Evolutionary conservation across 345 rosid species (phyloP).

Genomic region (Excoecaria cochinchinensis): DNA sequence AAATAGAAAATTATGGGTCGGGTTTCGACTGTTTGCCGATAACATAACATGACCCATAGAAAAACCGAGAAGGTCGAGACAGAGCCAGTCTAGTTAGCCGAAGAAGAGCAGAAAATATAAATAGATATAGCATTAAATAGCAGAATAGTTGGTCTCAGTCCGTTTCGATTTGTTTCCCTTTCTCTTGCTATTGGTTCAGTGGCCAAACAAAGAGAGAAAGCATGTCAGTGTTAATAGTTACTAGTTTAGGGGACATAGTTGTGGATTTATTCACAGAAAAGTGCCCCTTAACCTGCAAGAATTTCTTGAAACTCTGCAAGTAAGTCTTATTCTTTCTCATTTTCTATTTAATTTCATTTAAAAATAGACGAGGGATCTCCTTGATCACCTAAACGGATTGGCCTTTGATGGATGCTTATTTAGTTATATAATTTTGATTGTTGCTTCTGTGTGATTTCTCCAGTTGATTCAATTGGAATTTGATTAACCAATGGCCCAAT

Average conservation of each 20-base stretch:
- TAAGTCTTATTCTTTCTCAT: constrained; percentile 8
- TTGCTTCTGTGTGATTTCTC: background rate
- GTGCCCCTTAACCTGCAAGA: constrained; percentile 86
- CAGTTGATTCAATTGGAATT: background rate
- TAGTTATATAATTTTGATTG: background rate
- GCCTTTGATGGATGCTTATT: background rate
- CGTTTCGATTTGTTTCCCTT: background rate
- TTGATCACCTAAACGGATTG: background rate
- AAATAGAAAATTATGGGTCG: too few species aligned
- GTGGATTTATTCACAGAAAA: constrained; percentile 59
- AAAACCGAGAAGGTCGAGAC: background rate
- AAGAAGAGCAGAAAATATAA: background rate
- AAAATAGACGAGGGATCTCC: background rate
- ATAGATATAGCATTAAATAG: background rate
- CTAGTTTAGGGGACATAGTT: constrained; percentile 83
- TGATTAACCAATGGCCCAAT: background rate
- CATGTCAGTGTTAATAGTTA: constrained; percentile 79
- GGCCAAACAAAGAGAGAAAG: constrained; percentile 10
- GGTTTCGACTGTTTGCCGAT: too few species aligned
- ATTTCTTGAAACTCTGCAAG: constrained; percentile 98
- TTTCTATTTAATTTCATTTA: background rate
- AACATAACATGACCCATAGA: too few species aligned
- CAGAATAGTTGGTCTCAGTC: background rate
- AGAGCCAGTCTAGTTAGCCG: background rate
- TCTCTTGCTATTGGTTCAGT: background rate